These are phyloP conservation scores for Dalbergia oliveri DNA, from an alignment of 306 rosid species.

Conservation along the genomic window DNA sequence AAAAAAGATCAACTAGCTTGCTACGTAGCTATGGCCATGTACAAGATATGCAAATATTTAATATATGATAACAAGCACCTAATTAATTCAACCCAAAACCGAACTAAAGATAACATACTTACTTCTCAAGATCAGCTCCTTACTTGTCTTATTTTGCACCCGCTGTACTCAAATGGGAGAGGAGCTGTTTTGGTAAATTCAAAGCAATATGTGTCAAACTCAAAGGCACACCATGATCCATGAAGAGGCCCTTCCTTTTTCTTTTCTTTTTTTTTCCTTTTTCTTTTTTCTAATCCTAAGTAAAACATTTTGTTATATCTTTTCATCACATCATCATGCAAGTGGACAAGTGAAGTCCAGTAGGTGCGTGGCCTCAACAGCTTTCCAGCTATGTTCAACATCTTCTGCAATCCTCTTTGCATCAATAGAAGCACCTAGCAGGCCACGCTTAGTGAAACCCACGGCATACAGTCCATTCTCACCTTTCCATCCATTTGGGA, in stretches of 20 bases:
- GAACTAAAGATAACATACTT: slow-evolving; percentile 37
- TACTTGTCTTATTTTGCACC: slow-evolving; percentile 40
- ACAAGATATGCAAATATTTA: slow-evolving; percentile 46
- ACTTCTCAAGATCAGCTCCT: slow-evolving; percentile 13
- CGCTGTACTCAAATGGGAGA: background rate
- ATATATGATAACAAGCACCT: slow-evolving; percentile 42
- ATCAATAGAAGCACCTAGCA: slow-evolving; percentile 84
- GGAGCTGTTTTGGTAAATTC: background rate
- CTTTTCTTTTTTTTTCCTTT: background rate
- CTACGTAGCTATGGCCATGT: slow-evolving; percentile 47
- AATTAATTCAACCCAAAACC: slow-evolving; percentile 43
- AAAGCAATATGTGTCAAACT: slow-evolving; percentile 28
- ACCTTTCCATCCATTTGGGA: slow-evolving; percentile 91
- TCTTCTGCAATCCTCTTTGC: slow-evolving; percentile 82
- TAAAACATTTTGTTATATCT: background rate
- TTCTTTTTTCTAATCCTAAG: slow-evolving; percentile 22
- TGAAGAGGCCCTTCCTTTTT: slow-evolving; percentile 17
- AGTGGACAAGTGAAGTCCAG: slow-evolving; percentile 47
- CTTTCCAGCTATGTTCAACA: slow-evolving; percentile 69
- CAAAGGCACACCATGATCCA: slow-evolving; percentile 28
- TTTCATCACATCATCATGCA: slow-evolving; percentile 38
- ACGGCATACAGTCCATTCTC: slow-evolving; percentile 76
- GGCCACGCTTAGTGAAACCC: slow-evolving; percentile 87
- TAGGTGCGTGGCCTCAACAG: slow-evolving; percentile 47
- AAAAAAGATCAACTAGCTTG: slow-evolving; percentile 43